phyloP scores from a whole-genome alignment of 2,329 filamentous ascomycete species.

The Penicillium hordei region DNA sequence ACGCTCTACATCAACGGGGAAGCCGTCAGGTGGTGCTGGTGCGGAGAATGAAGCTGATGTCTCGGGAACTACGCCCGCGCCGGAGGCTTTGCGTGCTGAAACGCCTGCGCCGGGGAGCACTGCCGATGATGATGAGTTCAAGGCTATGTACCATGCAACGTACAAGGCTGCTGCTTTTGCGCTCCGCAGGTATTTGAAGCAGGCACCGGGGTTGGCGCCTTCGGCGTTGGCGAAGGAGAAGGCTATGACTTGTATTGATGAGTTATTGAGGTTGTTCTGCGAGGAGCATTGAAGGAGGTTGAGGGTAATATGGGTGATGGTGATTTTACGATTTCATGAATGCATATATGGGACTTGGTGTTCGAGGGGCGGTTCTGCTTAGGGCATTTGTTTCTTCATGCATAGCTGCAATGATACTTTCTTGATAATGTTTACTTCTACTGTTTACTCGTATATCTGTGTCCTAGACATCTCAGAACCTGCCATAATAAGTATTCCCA shows the following conservation, averaged over 20 bases:
- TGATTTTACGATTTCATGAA: constrained; percentile 17
- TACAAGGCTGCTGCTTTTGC: constrained; percentile 46
- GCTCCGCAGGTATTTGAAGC: constrained; percentile 41
- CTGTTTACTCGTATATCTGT: too few species aligned
- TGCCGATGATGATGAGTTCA: constrained; percentile 44
- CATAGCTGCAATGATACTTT: not conserved
- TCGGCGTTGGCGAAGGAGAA: constrained; percentile 38
- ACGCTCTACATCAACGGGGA: constrained; percentile 22
- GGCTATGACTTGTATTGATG: constrained; percentile 45
- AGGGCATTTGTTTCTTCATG: not conserved
- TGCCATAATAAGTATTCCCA: too few species aligned
- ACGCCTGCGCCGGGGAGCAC: constrained; percentile 24
- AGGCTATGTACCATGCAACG: constrained; percentile 46
- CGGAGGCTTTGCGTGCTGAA: constrained; percentile 20
- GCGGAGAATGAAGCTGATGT: constrained; percentile 16
- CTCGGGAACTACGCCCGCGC: constrained; percentile 9
- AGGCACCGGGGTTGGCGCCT: constrained; percentile 16
- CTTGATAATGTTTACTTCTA: not conserved
- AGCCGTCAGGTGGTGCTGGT: not conserved
- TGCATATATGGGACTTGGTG: constrained; percentile 16
- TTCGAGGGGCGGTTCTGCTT: constrained; percentile 1
- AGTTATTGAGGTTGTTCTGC: constrained; percentile 43
- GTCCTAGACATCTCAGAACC: too few species aligned
- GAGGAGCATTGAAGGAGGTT: constrained; percentile 32
- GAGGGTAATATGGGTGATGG: not conserved